Evolutionary conservation across 148 eudicot species (phyloP).

Genomic region (Gaultheria prostrata): DNA sequence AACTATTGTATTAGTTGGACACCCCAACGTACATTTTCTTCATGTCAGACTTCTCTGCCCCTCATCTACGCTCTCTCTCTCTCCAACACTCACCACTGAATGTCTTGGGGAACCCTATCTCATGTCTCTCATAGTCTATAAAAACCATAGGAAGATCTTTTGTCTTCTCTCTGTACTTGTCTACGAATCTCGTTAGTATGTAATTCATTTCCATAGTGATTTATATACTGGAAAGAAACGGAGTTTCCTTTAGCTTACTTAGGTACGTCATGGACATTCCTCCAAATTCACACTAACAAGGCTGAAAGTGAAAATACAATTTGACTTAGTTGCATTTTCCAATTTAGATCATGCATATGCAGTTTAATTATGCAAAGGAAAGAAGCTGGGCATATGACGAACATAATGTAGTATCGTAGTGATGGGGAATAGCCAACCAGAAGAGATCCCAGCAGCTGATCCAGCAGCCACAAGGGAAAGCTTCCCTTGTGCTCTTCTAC

Average conservation of each 20-base stretch:
- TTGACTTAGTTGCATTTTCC: not conserved
- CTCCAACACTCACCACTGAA: not conserved
- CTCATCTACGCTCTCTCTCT: not conserved
- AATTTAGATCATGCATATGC: not conserved
- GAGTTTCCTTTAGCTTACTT: not conserved
- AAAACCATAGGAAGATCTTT: not conserved
- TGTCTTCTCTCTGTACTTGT: not conserved
- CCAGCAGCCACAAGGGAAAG: constrained; percentile 87
- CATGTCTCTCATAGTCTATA: not conserved
- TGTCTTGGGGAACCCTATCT: not conserved
- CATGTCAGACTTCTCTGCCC: not conserved
- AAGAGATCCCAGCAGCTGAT: constrained; percentile 94
- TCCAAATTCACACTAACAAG: not conserved
- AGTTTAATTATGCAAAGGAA: not conserved
- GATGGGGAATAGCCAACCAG: constrained; percentile 61
- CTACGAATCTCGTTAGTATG: not conserved
- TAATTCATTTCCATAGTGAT: not conserved
- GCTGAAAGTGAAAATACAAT: not conserved
- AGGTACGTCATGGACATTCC: not conserved
- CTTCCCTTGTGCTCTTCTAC: constrained; percentile 41
- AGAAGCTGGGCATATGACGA: not conserved
- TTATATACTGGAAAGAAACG: not conserved
- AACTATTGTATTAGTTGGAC: no score
- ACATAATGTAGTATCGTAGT: not conserved
- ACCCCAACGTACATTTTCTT: not conserved